Evolutionary conservation across 495 filamentous ascomycete species (phyloP), one percentile per base, ranked within the genome.

Genomic region (Tuber magnatum): DNA sequence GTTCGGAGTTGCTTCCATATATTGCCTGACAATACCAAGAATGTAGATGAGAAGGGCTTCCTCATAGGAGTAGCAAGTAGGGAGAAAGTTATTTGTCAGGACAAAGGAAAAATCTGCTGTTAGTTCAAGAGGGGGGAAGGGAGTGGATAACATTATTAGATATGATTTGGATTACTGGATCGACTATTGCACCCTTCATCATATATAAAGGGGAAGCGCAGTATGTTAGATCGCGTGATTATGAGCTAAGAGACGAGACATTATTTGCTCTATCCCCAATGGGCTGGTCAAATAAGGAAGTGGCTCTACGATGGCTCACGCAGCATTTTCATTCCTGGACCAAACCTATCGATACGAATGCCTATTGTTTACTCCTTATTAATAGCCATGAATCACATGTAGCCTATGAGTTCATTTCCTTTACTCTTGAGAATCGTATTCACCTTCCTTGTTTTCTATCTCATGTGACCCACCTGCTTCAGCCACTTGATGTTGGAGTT

Each of bases 181-280:
- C 69, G 40, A 44, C 70, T 48, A 46, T 73, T 38, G 56, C 71
- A 69, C 70, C 74, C 5, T 76, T 40, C 8, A 35, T 51, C 12
- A 77, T 77, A 28, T 61, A 48, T 40, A 74, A 77, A 71, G 71
- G 71, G 32, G 68, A 24, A 10, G 40, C 65, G 5, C 75, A 74
- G 32, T 71, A 71, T 68, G 46, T 74, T 1, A 9, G 42, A 12
- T 44, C 1, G 42, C 42, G 12, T 44, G 42, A 44, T 44, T 44
- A 44, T 9, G 39, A 35, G 61, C 71, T 74, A 56, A 42, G 73
- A 42, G 40, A 46, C 24, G 42, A 56, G 9, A 43, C 74, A 24
- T 39, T 40, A 24, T 74, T 77, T 61, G 46, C 41, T 8, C 42
- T 73, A 3, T 74, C 65, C 0, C 18, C 56, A 38, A 77, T 51